Evolutionary conservation across 371 early-diverging fungal species (phyloP).

Genomic region (Gilbertella persicaria): DNA sequence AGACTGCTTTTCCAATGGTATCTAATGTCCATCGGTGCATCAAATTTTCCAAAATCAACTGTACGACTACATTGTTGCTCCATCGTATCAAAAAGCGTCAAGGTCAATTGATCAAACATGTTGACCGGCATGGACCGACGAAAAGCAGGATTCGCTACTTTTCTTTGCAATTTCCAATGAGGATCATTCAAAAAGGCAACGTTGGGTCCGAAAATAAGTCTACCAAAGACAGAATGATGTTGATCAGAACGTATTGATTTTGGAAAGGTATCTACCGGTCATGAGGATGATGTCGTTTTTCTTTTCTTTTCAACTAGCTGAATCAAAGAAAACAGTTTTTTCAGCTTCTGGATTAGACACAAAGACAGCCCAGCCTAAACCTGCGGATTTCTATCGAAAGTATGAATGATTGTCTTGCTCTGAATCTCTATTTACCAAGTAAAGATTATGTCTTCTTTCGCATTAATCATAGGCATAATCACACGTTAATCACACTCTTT

Average conservation of each 20-base stretch:
- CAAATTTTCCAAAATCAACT: background rate
- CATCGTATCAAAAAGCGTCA: slow-evolving; percentile 12
- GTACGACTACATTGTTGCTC: slow-evolving; percentile 7
- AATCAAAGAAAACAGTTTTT: slow-evolving; percentile 19
- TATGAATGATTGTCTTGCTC: background rate
- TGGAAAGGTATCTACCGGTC: background rate
- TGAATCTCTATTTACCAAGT: background rate
- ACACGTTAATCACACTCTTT: background rate
- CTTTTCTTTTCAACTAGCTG: slow-evolving; percentile 5
- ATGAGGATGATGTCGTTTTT: background rate
- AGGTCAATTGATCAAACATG: slow-evolving; percentile 27
- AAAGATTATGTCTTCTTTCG: background rate
- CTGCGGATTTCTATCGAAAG: background rate
- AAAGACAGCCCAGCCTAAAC: slow-evolving; percentile 23
- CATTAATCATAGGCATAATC: background rate
- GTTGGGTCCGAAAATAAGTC: slow-evolving; percentile 1
- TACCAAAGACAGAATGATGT: slow-evolving; percentile 4
- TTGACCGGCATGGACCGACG: slow-evolving; percentile 30
- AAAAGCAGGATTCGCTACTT: slow-evolving; percentile 31
- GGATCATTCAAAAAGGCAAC: background rate
- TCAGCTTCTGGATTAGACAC: slow-evolving; percentile 22
- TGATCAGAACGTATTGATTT: background rate
- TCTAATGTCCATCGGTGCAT: slow-evolving; percentile 20
- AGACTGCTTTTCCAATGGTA: slow-evolving; percentile 18
- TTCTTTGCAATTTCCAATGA: slow-evolving; percentile 4